Evolutionary conservation across 257 asterid genomes (phyloP).

Genomic region (Paraleonurus japonicus): DNA sequence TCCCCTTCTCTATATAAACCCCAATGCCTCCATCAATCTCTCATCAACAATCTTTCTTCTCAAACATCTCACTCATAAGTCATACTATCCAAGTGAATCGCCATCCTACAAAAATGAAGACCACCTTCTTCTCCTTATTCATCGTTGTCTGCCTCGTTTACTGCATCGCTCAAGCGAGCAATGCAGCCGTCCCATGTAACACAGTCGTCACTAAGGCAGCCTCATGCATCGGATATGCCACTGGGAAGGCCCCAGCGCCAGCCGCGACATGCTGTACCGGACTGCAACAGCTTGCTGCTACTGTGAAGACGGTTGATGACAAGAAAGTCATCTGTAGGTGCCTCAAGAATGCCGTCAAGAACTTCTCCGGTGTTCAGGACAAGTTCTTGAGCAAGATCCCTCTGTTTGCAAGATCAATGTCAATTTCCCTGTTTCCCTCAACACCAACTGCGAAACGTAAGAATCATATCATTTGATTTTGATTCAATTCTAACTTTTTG

Average conservation of each 20-base stretch:
- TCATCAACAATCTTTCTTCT: not conserved
- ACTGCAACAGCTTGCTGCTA: constrained; percentile 39
- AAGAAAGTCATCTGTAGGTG: constrained; percentile 62
- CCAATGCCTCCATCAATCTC: constrained; percentile 9
- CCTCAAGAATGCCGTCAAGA: constrained; percentile 55
- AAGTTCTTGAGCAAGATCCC: constrained; percentile 49
- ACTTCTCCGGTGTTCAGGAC: constrained; percentile 54
- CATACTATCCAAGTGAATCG: not conserved
- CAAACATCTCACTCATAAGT: too few relatives aligned
- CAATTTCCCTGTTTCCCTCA: constrained; percentile 59
- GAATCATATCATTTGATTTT: constrained; percentile 9
- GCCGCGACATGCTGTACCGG: constrained; percentile 46
- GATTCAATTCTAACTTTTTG: not conserved
- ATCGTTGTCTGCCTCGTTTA: constrained; percentile 38
- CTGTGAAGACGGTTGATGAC: constrained; percentile 44
- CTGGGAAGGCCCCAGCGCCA: constrained; percentile 41
- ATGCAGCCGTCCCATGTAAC: constrained; percentile 47
- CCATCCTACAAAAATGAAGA: constrained; percentile 37
- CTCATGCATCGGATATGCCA: constrained; percentile 41
- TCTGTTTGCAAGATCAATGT: constrained; percentile 48
- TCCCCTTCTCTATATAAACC: constrained; percentile 32
- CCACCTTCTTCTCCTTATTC: constrained; percentile 32
- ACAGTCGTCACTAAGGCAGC: constrained; percentile 46
- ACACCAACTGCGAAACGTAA: constrained; percentile 55
- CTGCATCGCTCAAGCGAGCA: constrained; percentile 38